Evolutionary conservation across 1,284 basidiomycete species (phyloP).

Genomic region (Ceratobasidium sp.): DNA sequence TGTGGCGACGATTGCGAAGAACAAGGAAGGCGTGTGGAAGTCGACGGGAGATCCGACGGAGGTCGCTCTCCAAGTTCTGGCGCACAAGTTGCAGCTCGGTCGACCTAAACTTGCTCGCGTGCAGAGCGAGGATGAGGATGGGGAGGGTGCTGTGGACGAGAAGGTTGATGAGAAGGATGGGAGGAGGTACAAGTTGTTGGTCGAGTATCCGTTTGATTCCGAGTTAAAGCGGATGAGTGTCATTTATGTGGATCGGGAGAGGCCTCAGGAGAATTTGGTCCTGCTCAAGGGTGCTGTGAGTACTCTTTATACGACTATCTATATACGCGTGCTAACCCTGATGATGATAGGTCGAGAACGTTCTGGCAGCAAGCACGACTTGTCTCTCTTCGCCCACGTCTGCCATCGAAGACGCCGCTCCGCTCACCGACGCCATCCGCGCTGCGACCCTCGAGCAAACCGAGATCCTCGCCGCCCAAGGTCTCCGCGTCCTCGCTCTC

Average conservation of each 20-base stretch:
- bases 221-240: conserved; percentile 71
- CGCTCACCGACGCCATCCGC: conserved; percentile 54
- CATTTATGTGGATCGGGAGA: conserved; percentile 52
- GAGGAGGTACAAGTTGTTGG: conserved; percentile 49
- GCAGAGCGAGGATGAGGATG: conserved; percentile 20
- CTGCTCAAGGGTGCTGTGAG: conserved; percentile 74
- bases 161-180: conserved; percentile 32
- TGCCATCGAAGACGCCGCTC: conserved; percentile 48
- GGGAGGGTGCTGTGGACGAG: conserved; percentile 1
- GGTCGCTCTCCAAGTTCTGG: conserved; percentile 72
- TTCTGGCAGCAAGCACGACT: conserved; percentile 34
- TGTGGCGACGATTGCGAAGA: conserved; percentile 58
- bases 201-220: conserved; percentile 70
- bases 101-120: conserved; percentile 32
- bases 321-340: conserved; percentile 51
- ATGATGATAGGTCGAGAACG: conserved; percentile 26
- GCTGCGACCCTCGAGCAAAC: conserved; percentile 62
- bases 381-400: neutral
- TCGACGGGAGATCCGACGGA: conserved; percentile 79
- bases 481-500: conserved; percentile 62
- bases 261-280: conserved; percentile 51
- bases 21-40: conserved; percentile 65
- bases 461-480: conserved; percentile 66
- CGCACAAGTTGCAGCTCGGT: conserved; percentile 53
- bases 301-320: conserved; percentile 65